Evolutionary conservation across 1,284 basidiomycete species (phyloP), one percentile per base, ranked within the genome.

Genomic region (Ceratobasidium sp.): DNA sequence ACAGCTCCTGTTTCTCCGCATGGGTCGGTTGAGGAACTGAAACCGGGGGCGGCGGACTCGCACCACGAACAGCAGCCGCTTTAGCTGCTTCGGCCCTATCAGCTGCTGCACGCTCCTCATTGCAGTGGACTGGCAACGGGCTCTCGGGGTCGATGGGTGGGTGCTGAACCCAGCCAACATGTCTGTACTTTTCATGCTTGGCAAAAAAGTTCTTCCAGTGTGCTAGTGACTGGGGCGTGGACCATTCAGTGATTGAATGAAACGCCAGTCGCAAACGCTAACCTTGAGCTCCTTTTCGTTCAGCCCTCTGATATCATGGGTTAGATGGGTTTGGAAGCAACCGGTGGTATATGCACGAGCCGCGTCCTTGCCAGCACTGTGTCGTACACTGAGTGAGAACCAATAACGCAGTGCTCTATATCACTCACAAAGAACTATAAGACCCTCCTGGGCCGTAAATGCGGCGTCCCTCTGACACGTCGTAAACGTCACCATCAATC

Each of bases 401-500:
- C 17, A 71, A 67, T 10, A 56, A 22, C 45, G 8, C 6, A 12
- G 8, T 12, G 20, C 7, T 12, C 45, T 47, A 50, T 64, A 58
- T 57, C 64, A 82, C 88, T 74, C 76, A 94, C 92, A 96, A 87
- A 34, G 56, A 84, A 75, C 88, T 83, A 80, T 96, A 96, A 60
- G 91, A 87, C 34, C 93, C 94, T 22, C 94, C 94, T 60, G 89
- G 89, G 60, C 94, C 93, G 78, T 98, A 98, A n/a, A 92, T 87
- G 69, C 85, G 82, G 55, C 88, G 84, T 74, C 87, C 87, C 49
- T 81, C 80, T 38, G 88, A 87, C 47, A 99, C 96, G 76, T 99
- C 96, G 80, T 89, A 98, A 1, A 99, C 94, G 67, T 92, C 89
- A 20, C 94, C 93, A 76, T 94, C 91, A 76, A 98, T 91, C 91